These are phyloP conservation scores for Myochromella boudieri DNA, from an alignment of 768 basidiomycete species.

Conservation along the genomic window DNA sequence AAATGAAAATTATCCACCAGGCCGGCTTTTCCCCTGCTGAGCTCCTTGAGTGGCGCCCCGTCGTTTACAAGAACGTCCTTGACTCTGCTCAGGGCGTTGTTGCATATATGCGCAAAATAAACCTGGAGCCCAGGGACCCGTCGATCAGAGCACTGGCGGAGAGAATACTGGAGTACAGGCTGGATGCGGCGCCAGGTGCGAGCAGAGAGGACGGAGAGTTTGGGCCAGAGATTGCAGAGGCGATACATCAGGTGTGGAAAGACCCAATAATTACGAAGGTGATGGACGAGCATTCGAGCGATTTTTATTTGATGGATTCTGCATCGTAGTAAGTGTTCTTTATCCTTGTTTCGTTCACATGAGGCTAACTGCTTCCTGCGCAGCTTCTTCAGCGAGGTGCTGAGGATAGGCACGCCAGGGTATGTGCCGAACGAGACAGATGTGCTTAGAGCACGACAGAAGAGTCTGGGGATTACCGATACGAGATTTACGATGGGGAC, in stretches of 20 bases:
- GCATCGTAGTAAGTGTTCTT: constrained; percentile 72
- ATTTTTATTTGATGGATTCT: constrained; percentile 95
- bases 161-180: constrained; percentile 59
- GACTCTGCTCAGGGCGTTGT: constrained; percentile 83
- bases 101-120: constrained; percentile 75
- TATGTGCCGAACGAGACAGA: constrained; percentile 87
- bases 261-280: constrained; percentile 61
- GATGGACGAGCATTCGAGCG: constrained; percentile 62
- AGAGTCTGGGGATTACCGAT: constrained; percentile 89
- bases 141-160: constrained; percentile 62
- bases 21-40: constrained; percentile 75
- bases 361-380: not conserved
- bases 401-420: constrained; percentile 75
- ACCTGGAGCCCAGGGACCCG: constrained; percentile 63
- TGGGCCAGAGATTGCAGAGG: constrained; percentile 64
- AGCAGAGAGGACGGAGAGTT: constrained; percentile 35
- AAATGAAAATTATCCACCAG: constrained; percentile 94
- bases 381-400: constrained; percentile 85
- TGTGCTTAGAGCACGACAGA: constrained; percentile 80
- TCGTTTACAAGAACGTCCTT: constrained; percentile 75
- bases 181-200: constrained; percentile 35
- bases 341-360: not conserved
- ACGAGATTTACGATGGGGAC: constrained; percentile 76
- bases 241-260: constrained; percentile 68
- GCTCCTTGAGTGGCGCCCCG: constrained; percentile 65